Conservation (phyloP, 768 basidiomycete species). For the Leccinum arenicola region DNA sequence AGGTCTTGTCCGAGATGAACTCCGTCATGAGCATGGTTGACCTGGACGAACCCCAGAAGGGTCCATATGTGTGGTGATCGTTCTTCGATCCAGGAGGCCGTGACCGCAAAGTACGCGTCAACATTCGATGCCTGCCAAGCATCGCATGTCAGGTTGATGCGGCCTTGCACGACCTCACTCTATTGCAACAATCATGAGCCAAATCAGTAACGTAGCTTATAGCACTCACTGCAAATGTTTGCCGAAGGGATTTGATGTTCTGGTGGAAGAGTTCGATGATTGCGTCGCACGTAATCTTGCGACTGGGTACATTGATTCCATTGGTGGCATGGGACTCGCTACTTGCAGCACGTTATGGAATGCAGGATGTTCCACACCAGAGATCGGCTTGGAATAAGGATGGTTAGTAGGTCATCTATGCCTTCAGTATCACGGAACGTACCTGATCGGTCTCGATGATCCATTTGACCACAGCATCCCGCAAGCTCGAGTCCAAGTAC, state of each 20-base stretch:
- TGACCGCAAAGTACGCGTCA: background rate
- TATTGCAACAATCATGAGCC: background rate
- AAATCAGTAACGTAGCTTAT: too few species aligned
- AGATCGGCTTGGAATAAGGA: background rate
- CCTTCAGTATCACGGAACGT: background rate
- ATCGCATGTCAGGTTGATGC: background rate
- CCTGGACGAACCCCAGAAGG: background rate
- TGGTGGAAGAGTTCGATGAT: background rate
- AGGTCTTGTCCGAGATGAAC: background rate
- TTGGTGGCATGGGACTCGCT: background rate
- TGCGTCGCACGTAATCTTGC: background rate
- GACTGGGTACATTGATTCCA: background rate
- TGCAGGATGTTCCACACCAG: background rate
- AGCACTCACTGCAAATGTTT: background rate
- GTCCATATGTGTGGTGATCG: background rate
- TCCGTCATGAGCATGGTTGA: background rate
- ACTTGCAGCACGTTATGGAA: background rate
- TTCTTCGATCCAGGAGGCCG: background rate
- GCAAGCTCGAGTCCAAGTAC: background rate
- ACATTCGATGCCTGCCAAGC: background rate
- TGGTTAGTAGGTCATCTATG: background rate
- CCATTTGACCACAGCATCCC: background rate
- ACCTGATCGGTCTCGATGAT: background rate
- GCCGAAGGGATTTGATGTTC: background rate
- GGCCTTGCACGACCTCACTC: background rate